Conservation (phyloP, 108 stramenopile genomes). For the Skeletonema potamos region DNA sequence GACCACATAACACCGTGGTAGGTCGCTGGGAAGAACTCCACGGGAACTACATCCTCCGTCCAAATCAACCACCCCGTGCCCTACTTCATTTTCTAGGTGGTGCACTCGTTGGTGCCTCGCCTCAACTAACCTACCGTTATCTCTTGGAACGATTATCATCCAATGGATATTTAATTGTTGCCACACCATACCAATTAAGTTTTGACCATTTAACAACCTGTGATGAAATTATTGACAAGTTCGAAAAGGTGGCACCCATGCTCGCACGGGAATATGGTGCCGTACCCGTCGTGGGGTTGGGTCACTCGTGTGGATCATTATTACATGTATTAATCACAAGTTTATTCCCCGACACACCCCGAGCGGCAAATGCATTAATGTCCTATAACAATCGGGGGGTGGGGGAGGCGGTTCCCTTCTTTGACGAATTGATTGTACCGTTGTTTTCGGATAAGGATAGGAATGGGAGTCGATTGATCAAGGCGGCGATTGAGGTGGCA, state of each 20-base stretch:
- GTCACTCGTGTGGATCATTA: slow-evolving; percentile 89
- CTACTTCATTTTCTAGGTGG: slow-evolving; percentile 93
- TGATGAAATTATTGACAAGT: slow-evolving; percentile 79
- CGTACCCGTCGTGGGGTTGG: slow-evolving; percentile 90
- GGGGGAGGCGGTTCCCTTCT: slow-evolving; percentile 80
- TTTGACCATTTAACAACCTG: slow-evolving; percentile 91
- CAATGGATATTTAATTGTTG: slow-evolving; percentile 87
- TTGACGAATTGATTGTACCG: slow-evolving; percentile 88
- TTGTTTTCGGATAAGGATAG: slow-evolving; percentile 64
- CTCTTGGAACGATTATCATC: slow-evolving; percentile 79
- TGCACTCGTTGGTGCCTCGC: slow-evolving; percentile 89
- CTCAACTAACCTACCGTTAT: slow-evolving; percentile 87
- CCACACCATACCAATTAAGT: slow-evolving; percentile 90
- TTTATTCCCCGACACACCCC: slow-evolving; percentile 90
- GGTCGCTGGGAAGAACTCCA: slow-evolving; percentile 71
- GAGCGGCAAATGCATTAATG: slow-evolving; percentile 87
- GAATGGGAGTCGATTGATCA: slow-evolving; percentile 53
- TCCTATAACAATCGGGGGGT: slow-evolving; percentile 93
- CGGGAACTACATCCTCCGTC: slow-evolving; percentile 82
- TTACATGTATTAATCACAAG: slow-evolving; percentile 89
- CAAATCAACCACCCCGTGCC: slow-evolving; percentile 29
- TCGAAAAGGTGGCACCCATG: slow-evolving; percentile 82
- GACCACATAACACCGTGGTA: not conserved
- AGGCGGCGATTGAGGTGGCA: slow-evolving; percentile 38
- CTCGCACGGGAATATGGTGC: slow-evolving; percentile 82